phyloP scores from a whole-genome alignment of 148 eudicot genomes.

The Diospyros kaki region DNA sequence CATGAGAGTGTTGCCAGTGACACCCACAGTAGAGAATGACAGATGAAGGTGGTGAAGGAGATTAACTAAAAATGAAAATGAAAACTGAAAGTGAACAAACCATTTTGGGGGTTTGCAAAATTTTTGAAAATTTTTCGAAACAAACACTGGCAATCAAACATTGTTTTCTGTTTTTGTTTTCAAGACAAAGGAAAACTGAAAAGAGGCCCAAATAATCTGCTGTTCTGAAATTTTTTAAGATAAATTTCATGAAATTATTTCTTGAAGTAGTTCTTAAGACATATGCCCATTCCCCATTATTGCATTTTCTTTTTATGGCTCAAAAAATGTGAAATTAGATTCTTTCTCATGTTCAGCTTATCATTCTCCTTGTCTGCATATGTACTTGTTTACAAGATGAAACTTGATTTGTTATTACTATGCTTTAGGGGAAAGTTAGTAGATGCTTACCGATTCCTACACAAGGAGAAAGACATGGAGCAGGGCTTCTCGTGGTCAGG shows the following conservation, averaged over 20 bases:
- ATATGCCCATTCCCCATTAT: neutral
- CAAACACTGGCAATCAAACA: no score
- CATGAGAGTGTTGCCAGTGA: no score
- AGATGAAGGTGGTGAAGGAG: no score
- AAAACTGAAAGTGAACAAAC: no score
- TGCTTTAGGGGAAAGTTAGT: constrained; percentile 67
- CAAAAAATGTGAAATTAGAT: neutral
- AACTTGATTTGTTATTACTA: neutral
- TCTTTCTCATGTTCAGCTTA: neutral
- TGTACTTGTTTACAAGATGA: neutral
- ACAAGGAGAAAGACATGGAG: constrained; percentile 84
- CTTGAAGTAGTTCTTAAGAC: neutral
- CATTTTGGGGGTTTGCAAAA: no score
- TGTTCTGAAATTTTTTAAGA: neutral
- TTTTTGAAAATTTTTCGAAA: no score
- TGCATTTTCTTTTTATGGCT: neutral
- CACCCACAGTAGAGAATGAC: no score
- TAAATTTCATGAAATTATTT: neutral
- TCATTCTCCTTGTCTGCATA: neutral
- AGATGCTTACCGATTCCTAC: constrained; percentile 84
- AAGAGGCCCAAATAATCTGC: no score
- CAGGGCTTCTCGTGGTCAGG: constrained; percentile 98
- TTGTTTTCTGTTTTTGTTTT: no score
- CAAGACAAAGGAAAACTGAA: no score
- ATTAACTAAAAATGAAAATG: no score